Percentiles rank a stretch among this genome's conserved stretches.
These are phyloP conservation scores for Helichrysum umbraculigerum DNA, from an alignment of 129 eudicot genomes.

Conservation along the genomic window DNA sequence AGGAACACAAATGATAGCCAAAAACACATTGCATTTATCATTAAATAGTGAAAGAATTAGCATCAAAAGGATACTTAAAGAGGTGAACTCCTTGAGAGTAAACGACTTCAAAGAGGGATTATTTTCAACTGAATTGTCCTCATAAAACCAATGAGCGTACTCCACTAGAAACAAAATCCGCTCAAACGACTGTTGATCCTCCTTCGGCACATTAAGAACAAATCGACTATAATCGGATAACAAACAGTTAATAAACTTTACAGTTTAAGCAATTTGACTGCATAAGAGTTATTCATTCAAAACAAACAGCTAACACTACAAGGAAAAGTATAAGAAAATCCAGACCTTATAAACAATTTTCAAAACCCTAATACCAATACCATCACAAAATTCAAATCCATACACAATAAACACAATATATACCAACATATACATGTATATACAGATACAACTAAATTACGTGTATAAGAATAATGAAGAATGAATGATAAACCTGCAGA, in stretches of 20 bases:
- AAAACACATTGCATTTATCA: background rate
- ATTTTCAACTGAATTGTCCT: conserved; percentile 90
- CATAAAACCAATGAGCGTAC: conserved; percentile 99
- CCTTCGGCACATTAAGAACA: conserved; percentile 94
- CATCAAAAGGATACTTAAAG: conserved; percentile 81
- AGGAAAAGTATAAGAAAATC: background rate
- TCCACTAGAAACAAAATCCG: conserved; percentile 97
- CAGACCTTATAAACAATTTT: background rate
- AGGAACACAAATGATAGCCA: conserved; percentile 40
- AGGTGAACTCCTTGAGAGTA: conserved; percentile 89
- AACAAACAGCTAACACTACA: background rate
- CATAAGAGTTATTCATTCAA: background rate
- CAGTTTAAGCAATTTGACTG: conserved; percentile 11
- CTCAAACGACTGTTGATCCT: conserved; percentile 97
- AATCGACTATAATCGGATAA: conserved; percentile 66
- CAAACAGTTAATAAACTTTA: conserved; percentile 17
- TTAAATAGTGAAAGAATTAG: background rate
- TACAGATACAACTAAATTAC: background rate
- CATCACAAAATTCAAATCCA: conserved; percentile 1
- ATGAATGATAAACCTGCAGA: conserved; percentile 69
- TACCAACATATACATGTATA: background rate
- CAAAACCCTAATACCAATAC: conserved; percentile 23
- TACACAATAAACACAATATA: background rate
- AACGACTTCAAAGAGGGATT: conserved; percentile 94
- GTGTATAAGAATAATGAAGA: too few relatives aligned